phyloP scores from a whole-genome alignment of 1,284 basidiomycete species.

The Bondarzewia mesenterica region DNA sequence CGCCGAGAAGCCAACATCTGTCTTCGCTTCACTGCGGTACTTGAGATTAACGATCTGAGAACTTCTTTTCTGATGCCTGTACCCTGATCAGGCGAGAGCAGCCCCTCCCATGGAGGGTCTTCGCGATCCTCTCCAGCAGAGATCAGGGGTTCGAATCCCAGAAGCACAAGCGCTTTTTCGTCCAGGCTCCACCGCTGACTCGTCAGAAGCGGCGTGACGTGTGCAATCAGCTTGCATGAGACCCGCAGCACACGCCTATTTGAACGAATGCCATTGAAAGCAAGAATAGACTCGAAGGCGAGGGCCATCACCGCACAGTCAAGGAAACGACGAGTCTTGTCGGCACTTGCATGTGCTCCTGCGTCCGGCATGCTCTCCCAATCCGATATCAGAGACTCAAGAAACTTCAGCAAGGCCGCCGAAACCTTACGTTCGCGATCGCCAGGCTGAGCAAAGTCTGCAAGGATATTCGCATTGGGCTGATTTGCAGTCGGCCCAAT shows the following conservation, averaged over 20 bases:
- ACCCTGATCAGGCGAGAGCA: constrained; percentile 52
- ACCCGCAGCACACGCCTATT: constrained; percentile 54
- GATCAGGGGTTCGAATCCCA: constrained; percentile 59
- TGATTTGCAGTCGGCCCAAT: not conserved
- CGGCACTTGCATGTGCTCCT: constrained; percentile 38
- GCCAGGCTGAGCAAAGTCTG: constrained; percentile 26
- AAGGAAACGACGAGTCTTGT: constrained; percentile 55
- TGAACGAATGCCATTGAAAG: constrained; percentile 51
- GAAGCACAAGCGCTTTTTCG: constrained; percentile 56
- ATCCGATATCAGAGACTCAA: constrained; percentile 42
- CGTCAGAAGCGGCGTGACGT: constrained; percentile 34
- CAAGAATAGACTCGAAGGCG: constrained; percentile 59
- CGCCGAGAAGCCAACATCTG: constrained; percentile 12
- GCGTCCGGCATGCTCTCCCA: constrained; percentile 37
- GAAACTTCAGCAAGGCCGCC: constrained; percentile 47
- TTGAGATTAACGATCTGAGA: constrained; percentile 29
- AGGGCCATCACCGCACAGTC: constrained; percentile 63
- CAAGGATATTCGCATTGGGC: not conserved
- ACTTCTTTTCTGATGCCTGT: constrained; percentile 61
- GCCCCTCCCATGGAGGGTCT: constrained; percentile 38
- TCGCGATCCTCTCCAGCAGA: constrained; percentile 18
- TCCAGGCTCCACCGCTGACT: constrained; percentile 44
- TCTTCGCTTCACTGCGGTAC: constrained; percentile 7
- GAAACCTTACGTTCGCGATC: constrained; percentile 61
- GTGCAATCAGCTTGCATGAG: constrained; percentile 47